phyloP scores from a whole-genome alignment of 2,329 filamentous ascomycete genomes.

The Hypoxylon sp. region DNA sequence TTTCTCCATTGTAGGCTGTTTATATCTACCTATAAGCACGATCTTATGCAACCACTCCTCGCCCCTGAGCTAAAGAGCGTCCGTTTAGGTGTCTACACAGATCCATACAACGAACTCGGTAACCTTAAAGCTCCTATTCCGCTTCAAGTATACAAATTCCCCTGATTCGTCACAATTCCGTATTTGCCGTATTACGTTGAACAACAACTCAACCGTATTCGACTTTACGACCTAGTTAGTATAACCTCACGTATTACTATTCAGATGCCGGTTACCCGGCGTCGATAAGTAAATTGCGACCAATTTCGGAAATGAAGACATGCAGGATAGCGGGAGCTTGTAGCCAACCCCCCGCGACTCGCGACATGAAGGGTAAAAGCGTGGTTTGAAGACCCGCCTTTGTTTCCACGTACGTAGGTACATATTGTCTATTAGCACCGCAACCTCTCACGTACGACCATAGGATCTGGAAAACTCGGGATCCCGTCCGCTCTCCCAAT shows the following conservation, averaged over 20 bases:
- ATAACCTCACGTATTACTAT: neutral
- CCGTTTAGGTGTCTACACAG: neutral
- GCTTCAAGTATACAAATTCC: neutral
- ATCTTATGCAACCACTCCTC: neutral
- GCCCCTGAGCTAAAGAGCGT: neutral
- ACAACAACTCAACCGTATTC: neutral
- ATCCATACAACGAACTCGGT: neutral
- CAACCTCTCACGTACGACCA: neutral
- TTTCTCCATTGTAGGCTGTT: neutral
- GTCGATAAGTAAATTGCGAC: neutral
- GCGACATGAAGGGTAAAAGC: neutral
- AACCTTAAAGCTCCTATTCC: neutral
- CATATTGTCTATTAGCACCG: neutral
- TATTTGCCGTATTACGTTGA: neutral
- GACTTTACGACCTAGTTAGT: neutral
- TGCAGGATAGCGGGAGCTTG: neutral
- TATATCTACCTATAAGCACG: too few species aligned
- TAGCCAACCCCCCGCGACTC: neutral
- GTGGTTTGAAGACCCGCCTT: neutral
- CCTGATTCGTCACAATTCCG: neutral
- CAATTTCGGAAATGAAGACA: neutral
- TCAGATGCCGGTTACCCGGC: neutral
- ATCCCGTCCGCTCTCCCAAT: neutral
- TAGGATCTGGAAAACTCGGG: constrained; percentile 3
- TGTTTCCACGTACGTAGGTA: neutral